phyloP scores from a whole-genome alignment of 2,329 filamentous ascomycete species.

The Penicillium decumbens region DNA sequence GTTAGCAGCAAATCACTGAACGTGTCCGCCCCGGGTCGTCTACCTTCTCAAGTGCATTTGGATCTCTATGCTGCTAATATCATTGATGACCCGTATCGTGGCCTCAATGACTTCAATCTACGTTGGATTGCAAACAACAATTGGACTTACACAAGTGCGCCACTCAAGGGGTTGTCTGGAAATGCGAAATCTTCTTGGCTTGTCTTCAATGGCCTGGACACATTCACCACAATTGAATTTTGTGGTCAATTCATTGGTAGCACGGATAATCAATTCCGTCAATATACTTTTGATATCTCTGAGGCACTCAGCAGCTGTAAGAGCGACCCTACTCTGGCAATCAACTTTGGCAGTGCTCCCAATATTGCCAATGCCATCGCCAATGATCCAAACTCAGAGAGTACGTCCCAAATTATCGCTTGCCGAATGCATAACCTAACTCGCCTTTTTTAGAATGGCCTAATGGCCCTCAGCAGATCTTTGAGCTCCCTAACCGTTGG shows the following conservation, averaged over 20 bases:
- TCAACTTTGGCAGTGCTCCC: slow-evolving; percentile 57
- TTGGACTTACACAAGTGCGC: slow-evolving; percentile 57
- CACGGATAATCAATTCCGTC: slow-evolving; percentile 60
- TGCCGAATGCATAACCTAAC: slow-evolving; percentile 1
- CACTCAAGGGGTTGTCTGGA: slow-evolving; percentile 39
- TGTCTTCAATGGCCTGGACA: slow-evolving; percentile 60
- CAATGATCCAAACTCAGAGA: slow-evolving; percentile 46
- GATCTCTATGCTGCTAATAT: slow-evolving; percentile 53
- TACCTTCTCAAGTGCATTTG: slow-evolving; percentile 58
- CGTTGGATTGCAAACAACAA: slow-evolving; percentile 57
- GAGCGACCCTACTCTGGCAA: slow-evolving; percentile 38
- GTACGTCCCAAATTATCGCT: slow-evolving; percentile 20
- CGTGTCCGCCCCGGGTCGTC: slow-evolving; percentile 50
- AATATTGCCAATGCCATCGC: slow-evolving; percentile 53
- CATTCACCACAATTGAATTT: slow-evolving; percentile 54
- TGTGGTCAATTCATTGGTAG: slow-evolving; percentile 53
- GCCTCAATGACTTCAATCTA: slow-evolving; percentile 56
- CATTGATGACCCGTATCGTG: slow-evolving; percentile 50
- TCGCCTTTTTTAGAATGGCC: slow-evolving; percentile 44
- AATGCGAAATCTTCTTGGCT: slow-evolving; percentile 49
- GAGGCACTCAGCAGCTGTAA: slow-evolving; percentile 44
- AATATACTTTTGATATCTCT: slow-evolving; percentile 57
- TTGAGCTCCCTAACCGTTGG: slow-evolving; percentile 52
- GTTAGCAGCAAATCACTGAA: slow-evolving; percentile 46
- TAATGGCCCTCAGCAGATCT: slow-evolving; percentile 44